Evolutionary conservation across 1,284 basidiomycete species (phyloP), one percentile per base, ranked within the genome.

Genomic region (Rhodofomes roseus): DNA sequence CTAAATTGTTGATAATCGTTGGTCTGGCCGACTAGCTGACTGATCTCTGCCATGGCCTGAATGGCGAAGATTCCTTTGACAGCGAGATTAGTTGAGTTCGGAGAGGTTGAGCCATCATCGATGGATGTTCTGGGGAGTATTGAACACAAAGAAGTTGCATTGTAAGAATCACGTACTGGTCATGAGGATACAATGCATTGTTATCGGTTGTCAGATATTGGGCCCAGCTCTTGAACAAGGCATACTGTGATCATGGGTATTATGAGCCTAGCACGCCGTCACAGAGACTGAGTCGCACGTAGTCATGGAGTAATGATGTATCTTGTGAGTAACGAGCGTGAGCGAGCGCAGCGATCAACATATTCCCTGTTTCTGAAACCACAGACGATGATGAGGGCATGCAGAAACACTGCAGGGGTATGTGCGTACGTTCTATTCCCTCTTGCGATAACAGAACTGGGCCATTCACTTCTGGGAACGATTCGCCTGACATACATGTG

Each of bases 21-120:
- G 0, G 66, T 71, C 57, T 85, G 71, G 1, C 83, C 85, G 9
- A 87, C 63, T 20, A 82, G 67, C 2, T 71, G 67, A 2, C 78
- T 78, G 43, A 89, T 85, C 57, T 82, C 75, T 0, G 82, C 76
- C 85, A 89, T 88, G 9, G 79, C 85, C 62, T 79, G 81, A 66
- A 90, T 88, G 23, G 86, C 87, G 46, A 87, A 74, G 60, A 89
- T 87, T 5, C 87, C 68, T 44, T 91, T 90, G 73, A 90, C 84
- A 0, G 87, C 87, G n/a, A 90, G 78, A 65, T 92, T 89, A 12
- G 88, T 90, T 71, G 89, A 85, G 67, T 91, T 90, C 25, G 83
- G 81, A 4, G 20, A 55, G 22, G 27, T 22, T 34, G 62, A 37
- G 7, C 86, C 34, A 8, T 20, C 73, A 16, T 81, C 74, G 1